phyloP scores from a whole-genome alignment of 106 monocot genomes.

The Apostasia ramifera region DNA sequence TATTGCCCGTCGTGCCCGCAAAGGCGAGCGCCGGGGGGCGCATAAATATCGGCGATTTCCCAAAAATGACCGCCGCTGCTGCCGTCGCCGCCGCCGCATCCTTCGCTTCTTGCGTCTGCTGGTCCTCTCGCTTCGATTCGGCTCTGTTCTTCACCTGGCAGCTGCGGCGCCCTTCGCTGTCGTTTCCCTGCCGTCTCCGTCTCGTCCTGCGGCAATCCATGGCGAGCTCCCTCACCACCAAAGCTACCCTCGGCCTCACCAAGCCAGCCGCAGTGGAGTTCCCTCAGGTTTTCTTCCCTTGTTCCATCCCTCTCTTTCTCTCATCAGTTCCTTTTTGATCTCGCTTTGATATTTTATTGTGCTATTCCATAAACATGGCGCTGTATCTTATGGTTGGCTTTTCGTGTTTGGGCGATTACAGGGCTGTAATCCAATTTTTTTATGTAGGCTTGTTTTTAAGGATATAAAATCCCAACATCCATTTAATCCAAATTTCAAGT shows the following conservation, averaged over 20 bases:
- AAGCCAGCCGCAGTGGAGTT: background rate
- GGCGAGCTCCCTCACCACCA: background rate
- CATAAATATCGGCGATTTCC: background rate
- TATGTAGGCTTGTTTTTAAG: no score
- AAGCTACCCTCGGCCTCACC: conserved; percentile 4
- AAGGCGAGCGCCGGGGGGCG: background rate
- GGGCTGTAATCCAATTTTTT: no score
- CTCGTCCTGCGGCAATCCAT: background rate
- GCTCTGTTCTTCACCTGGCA: background rate
- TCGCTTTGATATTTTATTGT: background rate
- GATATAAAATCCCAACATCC: no score
- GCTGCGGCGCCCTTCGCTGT: background rate
- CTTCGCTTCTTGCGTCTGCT: background rate
- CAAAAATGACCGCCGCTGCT: background rate
- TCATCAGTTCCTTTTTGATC: no score
- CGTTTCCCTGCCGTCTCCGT: background rate
- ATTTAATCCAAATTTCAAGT: no score
- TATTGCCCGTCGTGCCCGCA: no score
- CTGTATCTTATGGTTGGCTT: no score
- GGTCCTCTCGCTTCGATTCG: conserved; percentile 4
- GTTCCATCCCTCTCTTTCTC: no score
- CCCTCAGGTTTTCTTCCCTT: background rate
- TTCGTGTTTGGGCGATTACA: no score
- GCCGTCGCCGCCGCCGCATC: background rate
- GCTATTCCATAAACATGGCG: no score